A percentile compares a stretch with the other conserved stretches of the same genome.
phyloP scores from a whole-genome alignment of 2,329 filamentous ascomycete species.

The Periglandula ipomoeae region DNA sequence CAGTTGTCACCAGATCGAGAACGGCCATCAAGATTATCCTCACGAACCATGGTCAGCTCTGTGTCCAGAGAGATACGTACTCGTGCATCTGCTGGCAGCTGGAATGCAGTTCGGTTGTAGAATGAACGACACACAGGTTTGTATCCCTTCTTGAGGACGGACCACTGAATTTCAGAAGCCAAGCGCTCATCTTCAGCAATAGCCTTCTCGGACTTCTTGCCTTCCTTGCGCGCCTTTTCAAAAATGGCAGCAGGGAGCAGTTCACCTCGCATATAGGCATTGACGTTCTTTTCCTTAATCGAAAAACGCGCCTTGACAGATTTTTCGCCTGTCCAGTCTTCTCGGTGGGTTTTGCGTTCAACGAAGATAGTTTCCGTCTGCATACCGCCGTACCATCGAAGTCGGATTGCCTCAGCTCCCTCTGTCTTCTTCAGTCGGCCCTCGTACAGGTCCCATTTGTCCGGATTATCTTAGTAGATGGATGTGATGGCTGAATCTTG shows the following conservation, averaged over 20 bases:
- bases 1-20: conserved; percentile 77
- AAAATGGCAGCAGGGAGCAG: conserved; percentile 84
- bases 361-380: conserved; percentile 91
- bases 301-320: conserved; percentile 96
- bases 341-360: conserved; percentile 93
- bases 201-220: conserved; percentile 85
- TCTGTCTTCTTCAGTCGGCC: conserved; percentile 96
- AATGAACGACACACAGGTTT: conserved; percentile 89
- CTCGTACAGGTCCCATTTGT: conserved; percentile 89
- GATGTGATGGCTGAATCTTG: conserved; percentile 93
- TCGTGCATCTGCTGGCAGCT: conserved; percentile 89
- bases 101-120: conserved; percentile 97
- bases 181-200: conserved; percentile 87
- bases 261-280: conserved; percentile 76
- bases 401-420: conserved; percentile 89
- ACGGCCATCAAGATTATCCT: conserved; percentile 85
- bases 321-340: conserved; percentile 99
- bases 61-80: conserved; percentile 96
- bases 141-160: conserved; percentile 77
- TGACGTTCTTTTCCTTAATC: conserved; percentile 95
- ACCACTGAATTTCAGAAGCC: conserved; percentile 88
- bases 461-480: conserved; percentile 94
- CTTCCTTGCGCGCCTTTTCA: conserved; percentile 90
- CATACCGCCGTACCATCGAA: conserved; percentile 98
- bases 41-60: conserved; percentile 86